Base-by-base conservation (phyloP, 148 eudicot species). In the Pouteria glomerata region DNA sequence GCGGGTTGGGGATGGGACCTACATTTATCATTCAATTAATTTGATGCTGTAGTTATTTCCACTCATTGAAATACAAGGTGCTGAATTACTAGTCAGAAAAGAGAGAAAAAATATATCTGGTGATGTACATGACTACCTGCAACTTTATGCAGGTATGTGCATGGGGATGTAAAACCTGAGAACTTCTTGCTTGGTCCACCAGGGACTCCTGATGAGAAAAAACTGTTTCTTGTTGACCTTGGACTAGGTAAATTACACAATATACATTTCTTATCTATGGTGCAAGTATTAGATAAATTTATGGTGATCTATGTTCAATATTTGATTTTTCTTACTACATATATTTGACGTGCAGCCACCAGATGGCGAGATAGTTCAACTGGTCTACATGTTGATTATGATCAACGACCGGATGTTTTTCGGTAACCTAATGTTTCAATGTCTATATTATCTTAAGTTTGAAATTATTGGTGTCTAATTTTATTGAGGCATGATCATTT, bases 151-250 rank as follows among this genome's bases (percentile, higher is more conserved):
- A 91, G 98, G 41, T 94, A 89, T 71, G 97, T 94, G 70, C 98
- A 94, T 77, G 98, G 98, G 24, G 98, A 94, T 80, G 91, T 94
- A 35, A 94, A 94, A 74, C 98, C 98, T 13, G 97, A 94, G 68
- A 94, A 94, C 76, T 91, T 94, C 85, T 68, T 94, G 83, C 98
- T 94, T 83, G 98, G 98, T 11, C 79, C 92, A 3, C 86, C 96
- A 37, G 95, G 91, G 62, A 91, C 97, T 50, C 77, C 86, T 52
- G 90, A 94, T 64, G 98, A 86, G 79, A 94, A 89, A 60, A 94
- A 83, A 62, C 74, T 94, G 56, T 94, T 94, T 69, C 91, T 94
- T 33, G 98, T 94, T 67, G 98, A 94, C 70, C 96, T 94, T 69
- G 98, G 98, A 34, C 79, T 94, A 66, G 97, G 98, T 89, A 80